Evolutionary conservation across 345 rosid genomes (phyloP), one percentile per base, ranked within the genome.

Genomic region (Moringa oleifera): DNA sequence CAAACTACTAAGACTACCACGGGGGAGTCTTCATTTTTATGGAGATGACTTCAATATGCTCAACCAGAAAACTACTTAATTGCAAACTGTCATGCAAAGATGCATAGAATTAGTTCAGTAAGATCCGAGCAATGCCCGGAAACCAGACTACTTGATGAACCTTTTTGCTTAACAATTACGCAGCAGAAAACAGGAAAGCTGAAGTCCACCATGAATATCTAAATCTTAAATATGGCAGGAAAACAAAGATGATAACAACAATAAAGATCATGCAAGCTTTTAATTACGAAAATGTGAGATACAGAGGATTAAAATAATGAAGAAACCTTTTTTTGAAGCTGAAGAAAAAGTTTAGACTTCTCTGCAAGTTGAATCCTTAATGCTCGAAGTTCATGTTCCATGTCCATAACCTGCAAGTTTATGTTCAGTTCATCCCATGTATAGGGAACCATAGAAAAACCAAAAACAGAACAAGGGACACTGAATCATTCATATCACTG

Each of bases 371-470:
- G 97, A 74, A 64, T 75, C 75, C 97, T 80, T 49, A 90, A 69
- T 63, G 97, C 97, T 57, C 64, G 80, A 62, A 90, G 84, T 75
- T 90, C 97, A 77, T 84, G 81, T 61, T 88, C 93, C 97, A 90
- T 88, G 83, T 88, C 97, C 97, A 85, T 88, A 46, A 88, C 97
- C 97, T 90, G 70, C 65, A 74, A 72, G 57, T 37, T 31, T 41
- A 41, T 15, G 17, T 11, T 41, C 47, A 41, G 17, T 2, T 41
- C 47, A 41, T 41, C 47, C 17, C 17, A 41, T 33, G 11, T 4
- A 41, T 15, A 11, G 1, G 16, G 12, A 41, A 41, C 12, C 12
- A 15, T 1, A 41, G 47, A 41, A 41, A 41, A 41, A 41, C 47
- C 47, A 41, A 41, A 15, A 41, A 41, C 47, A 41, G 12, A 4